These are phyloP conservation scores for Blastocystis sp. DNA, from an alignment of 352 stramenopile genomes.

Conservation along the genomic window DNA sequence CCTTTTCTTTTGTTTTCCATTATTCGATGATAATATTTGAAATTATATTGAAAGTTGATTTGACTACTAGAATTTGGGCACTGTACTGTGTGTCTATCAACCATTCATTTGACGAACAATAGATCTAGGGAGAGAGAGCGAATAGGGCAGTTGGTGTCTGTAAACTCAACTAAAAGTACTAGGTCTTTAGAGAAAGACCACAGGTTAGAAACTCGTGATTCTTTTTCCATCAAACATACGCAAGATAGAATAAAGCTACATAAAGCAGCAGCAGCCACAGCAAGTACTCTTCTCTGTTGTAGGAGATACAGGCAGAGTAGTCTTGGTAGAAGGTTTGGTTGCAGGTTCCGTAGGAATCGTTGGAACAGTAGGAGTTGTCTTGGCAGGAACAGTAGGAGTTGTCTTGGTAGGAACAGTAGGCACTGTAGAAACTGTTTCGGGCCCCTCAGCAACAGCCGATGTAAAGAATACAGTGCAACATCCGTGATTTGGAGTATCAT, in stretches of 20 bases:
- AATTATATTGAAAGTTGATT: too few species aligned
- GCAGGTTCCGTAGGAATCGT: neutral
- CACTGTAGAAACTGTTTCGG: neutral
- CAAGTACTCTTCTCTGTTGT: neutral
- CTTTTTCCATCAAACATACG: neutral
- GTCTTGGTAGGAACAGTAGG: neutral
- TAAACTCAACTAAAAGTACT: too few species aligned
- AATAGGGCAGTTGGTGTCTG: too few species aligned
- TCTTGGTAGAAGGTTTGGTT: neutral
- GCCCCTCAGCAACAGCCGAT: neutral
- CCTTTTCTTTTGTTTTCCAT: too few species aligned
- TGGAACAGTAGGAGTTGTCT: neutral
- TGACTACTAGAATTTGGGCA: too few species aligned
- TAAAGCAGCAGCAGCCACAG: conserved; percentile 20
- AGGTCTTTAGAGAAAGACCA: too few species aligned
- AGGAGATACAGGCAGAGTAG: neutral
- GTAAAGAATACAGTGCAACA: conserved; percentile 33
- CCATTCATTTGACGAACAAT: too few species aligned
- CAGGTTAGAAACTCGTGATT: too few species aligned
- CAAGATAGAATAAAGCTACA: neutral
- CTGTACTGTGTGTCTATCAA: too few species aligned
- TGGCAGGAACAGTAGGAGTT: neutral
- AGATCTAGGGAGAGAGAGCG: too few species aligned
- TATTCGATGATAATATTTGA: too few species aligned
- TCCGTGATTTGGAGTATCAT: conserved; percentile 20